Conservation (phyloP, 805 yeast genomes). For the Candida adriatica region DNA sequence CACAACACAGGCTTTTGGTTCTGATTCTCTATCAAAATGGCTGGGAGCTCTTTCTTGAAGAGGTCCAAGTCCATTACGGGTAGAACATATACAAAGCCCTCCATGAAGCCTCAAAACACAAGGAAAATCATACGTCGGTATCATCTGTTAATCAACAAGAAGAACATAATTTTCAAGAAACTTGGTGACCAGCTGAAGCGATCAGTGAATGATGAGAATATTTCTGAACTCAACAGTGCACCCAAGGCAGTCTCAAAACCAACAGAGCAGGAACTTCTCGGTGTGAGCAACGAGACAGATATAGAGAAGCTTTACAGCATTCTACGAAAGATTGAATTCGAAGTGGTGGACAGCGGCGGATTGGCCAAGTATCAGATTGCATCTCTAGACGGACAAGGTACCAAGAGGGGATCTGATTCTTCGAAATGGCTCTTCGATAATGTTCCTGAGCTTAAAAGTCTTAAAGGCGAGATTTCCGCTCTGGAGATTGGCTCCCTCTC, state of each 20-base stretch:
- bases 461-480: constrained; percentile 30
- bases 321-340: constrained; percentile 53
- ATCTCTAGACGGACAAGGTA: constrained; percentile 75
- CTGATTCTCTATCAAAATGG: background rate
- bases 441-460: constrained; percentile 36
- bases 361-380: constrained; percentile 76
- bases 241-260: constrained; percentile 8
- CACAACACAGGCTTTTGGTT: background rate
- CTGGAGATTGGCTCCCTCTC: constrained; percentile 83
- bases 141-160: constrained; percentile 62
- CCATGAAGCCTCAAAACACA: constrained; percentile 63
- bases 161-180: constrained; percentile 32
- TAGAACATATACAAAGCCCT: constrained; percentile 31
- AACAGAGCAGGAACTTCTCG: constrained; percentile 14
- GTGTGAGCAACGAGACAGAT: constrained; percentile 11
- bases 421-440: constrained; percentile 74
- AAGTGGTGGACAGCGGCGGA: constrained; percentile 66
- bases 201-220: constrained; percentile 21
- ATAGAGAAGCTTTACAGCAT: constrained; percentile 19
- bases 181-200: constrained; percentile 21
- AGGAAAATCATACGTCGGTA: constrained; percentile 71
- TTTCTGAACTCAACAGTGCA: constrained; percentile 8
- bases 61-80: constrained; percentile 24
- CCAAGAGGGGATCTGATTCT: constrained; percentile 84
- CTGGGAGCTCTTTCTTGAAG: constrained; percentile 10